A percentile compares a stretch with the other conserved stretches of the same genome.
These are phyloP conservation scores for Leccinum colubrinum DNA, from an alignment of 1,284 basidiomycete species.

Conservation along the genomic window DNA sequence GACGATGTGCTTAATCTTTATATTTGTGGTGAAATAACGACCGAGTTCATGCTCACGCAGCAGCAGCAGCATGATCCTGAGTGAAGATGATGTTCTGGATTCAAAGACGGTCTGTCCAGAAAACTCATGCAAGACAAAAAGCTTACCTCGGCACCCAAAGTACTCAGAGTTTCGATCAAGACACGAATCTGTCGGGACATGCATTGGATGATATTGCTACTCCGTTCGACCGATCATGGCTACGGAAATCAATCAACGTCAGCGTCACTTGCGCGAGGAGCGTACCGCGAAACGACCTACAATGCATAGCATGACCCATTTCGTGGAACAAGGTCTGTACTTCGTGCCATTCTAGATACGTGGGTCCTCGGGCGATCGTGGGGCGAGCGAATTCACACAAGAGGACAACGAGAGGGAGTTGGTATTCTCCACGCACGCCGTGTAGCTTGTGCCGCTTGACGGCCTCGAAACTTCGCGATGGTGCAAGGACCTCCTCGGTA, in stretches of 20 bases:
- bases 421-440: slow-evolving; percentile 70
- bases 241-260: slow-evolving; percentile 33
- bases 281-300: slow-evolving; percentile 50
- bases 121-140: no score
- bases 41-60: no score
- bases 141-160: no score
- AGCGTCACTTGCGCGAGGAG: slow-evolving; percentile 8
- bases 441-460: slow-evolving; percentile 55
- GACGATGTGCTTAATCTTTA: slow-evolving; percentile 8
- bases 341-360: slow-evolving; percentile 89
- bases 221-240: slow-evolving; percentile 94
- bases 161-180: no score
- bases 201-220: no score
- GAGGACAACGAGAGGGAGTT: slow-evolving; percentile 90
- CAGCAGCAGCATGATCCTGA: no score
- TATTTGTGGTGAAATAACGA: slow-evolving; percentile 4
- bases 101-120: no score
- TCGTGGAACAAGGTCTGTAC: slow-evolving; percentile 96
- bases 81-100: no score
- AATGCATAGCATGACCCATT: slow-evolving; percentile 99
- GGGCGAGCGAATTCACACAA: slow-evolving; percentile 86
- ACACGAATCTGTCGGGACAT: no score
- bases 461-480: slow-evolving; percentile 61
- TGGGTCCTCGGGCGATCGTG: slow-evolving; percentile 58
- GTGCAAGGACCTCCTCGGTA: slow-evolving; percentile 35